Evolutionary conservation across 192 early-diverging fungal species (phyloP).

Genomic region (Backusella tuberculispora): DNA sequence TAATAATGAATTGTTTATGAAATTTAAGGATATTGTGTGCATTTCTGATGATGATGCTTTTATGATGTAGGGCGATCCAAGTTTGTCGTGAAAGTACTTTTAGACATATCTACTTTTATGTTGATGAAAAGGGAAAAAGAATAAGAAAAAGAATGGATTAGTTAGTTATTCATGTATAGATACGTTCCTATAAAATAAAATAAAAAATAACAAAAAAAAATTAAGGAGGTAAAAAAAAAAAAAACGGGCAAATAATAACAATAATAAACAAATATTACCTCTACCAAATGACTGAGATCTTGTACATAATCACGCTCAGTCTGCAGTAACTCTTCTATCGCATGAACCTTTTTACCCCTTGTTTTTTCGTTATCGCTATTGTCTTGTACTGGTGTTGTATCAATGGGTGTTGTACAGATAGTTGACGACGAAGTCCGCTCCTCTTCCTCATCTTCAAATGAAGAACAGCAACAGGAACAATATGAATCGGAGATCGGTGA

Average conservation of each 20-base stretch:
- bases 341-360: slow-evolving; percentile 30
- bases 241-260: slow-evolving; percentile 9
- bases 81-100: slow-evolving; percentile 13
- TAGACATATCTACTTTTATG: slow-evolving; percentile 23
- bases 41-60: slow-evolving; percentile 27
- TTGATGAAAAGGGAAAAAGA: neutral
- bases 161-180: neutral
- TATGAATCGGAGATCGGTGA: slow-evolving; percentile 7
- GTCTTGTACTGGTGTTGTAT: neutral
- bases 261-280: slow-evolving; percentile 23
- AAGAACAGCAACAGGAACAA: slow-evolving; percentile 11
- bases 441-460: slow-evolving; percentile 4
- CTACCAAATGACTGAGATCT: slow-evolving; percentile 32
- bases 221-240: slow-evolving; percentile 1
- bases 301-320: slow-evolving; percentile 39
- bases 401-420: slow-evolving; percentile 2
- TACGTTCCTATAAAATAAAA: neutral
- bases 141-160: neutral
- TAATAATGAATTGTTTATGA: slow-evolving; percentile 24
- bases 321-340: slow-evolving; percentile 35
- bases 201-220: too few relatives aligned
- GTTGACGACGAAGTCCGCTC: neutral
- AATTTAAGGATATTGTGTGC: slow-evolving; percentile 26
- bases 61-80: slow-evolving; percentile 35
- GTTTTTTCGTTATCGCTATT: slow-evolving; percentile 1